A percentile compares a stretch with the other conserved stretches of the same genome.
Conservation (phyloP, 306 rosid genomes). For the Herpetospermum pedunculosum region DNA sequence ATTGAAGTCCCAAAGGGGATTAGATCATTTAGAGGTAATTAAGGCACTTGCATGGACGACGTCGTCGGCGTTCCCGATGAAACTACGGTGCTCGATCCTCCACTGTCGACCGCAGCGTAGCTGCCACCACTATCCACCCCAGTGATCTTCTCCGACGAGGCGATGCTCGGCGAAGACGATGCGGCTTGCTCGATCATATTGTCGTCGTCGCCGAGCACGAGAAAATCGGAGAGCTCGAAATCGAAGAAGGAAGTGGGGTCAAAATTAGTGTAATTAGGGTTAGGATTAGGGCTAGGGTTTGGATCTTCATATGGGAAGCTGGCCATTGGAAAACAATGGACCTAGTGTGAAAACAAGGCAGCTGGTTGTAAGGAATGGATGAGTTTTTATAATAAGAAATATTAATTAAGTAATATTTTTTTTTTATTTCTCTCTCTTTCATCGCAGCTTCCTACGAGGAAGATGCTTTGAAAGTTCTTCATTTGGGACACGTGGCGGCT, state of each 20-base stretch:
- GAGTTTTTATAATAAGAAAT: neutral
- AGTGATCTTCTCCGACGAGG: slow-evolving; percentile 29
- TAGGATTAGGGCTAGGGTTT: slow-evolving; percentile 2
- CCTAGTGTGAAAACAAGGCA: neutral
- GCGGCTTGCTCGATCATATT: slow-evolving; percentile 16
- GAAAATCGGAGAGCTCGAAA: slow-evolving; percentile 29
- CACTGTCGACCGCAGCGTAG: slow-evolving; percentile 10
- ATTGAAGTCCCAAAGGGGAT: neutral
- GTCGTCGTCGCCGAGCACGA: slow-evolving; percentile 15
- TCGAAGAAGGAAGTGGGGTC: slow-evolving; percentile 18
- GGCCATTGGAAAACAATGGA: slow-evolving; percentile 19
- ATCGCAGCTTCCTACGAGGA: slow-evolving; percentile 19
- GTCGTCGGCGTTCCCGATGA: slow-evolving; percentile 16
- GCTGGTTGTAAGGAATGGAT: neutral
- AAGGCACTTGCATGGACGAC: slow-evolving; percentile 18
- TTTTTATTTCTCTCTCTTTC: slow-evolving; percentile 19
- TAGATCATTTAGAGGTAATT: neutral
- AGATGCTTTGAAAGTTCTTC: slow-evolving; percentile 29
- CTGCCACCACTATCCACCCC: slow-evolving; percentile 16
- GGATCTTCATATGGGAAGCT: slow-evolving; percentile 22
- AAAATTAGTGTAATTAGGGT: slow-evolving; percentile 11
- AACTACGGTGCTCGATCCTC: slow-evolving; percentile 20
- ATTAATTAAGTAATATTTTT: neutral
- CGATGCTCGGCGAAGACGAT: slow-evolving; percentile 27
- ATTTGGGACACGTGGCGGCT: slow-evolving; percentile 14